phyloP scores from a whole-genome alignment of 768 basidiomycete species.

The Erythrobasidium yunnanense region DNA sequence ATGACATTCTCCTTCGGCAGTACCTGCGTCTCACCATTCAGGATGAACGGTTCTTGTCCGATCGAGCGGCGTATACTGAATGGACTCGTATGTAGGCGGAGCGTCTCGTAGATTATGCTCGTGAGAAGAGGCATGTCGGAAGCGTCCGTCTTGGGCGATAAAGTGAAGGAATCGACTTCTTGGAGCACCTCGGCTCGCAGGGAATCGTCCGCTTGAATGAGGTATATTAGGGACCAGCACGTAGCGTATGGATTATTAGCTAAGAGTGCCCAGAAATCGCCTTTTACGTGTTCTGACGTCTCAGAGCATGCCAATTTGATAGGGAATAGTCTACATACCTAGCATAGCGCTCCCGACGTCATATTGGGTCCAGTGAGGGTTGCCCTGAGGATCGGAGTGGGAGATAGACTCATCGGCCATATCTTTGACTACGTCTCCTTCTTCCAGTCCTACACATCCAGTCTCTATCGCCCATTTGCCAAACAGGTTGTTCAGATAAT shows the following conservation, averaged over 20 bases:
- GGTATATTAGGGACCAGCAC: constrained; percentile 22
- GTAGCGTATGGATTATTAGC: constrained; percentile 33
- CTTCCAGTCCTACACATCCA: constrained; percentile 27
- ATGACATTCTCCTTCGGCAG: constrained; percentile 1
- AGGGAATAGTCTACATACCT: no score
- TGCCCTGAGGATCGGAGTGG: neutral
- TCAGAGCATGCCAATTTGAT: no score
- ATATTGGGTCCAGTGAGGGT: neutral
- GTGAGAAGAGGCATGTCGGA: constrained; percentile 28
- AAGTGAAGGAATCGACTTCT: constrained; percentile 14
- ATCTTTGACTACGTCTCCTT: constrained; percentile 29
- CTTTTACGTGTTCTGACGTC: no score
- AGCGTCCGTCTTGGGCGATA: neutral
- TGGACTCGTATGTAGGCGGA: constrained; percentile 27
- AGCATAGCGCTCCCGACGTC: neutral
- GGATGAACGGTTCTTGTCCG: neutral
- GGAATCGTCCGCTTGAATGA: constrained; percentile 11
- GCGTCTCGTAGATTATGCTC: constrained; percentile 30
- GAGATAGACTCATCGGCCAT: constrained; percentile 18
- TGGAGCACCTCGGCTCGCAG: constrained; percentile 2
- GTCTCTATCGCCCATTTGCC: constrained; percentile 25
- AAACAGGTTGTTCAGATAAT: neutral
- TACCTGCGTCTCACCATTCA: neutral
- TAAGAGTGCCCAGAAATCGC: constrained; percentile 29
- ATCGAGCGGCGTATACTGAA: constrained; percentile 26